Evolutionary conservation across 305 asterid genomes (phyloP), one percentile per base, ranked within the genome.

Genomic region (Fraxinus baroniana): DNA sequence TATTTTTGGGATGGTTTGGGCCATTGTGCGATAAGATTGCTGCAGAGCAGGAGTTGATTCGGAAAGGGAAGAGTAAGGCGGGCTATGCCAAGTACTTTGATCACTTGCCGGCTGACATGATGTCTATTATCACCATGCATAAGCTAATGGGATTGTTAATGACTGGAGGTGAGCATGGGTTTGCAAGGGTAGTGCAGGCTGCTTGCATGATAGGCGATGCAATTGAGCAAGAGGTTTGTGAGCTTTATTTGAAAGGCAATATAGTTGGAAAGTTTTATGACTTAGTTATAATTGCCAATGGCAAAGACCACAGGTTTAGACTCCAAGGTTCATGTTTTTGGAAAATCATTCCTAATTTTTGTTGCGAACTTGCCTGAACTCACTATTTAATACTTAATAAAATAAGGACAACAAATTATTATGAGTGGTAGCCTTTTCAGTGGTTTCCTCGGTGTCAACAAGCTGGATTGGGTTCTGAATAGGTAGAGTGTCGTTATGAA

Each of bases 1-100:
- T 95, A 80, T 94, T 94, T 85, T 84, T 95, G 81, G 99, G 99
- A 55, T 95, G 99, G 99, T 94, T 91, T 87, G 99, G 94, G 95
- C 99, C 99, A 17, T 79, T 95, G 86, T 74, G 89, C 33, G 64
- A 87, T 78, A 94, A 86, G 90, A 95, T 95, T 83, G 91, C 83
- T 4, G 88, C 89, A 81, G 99, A 93, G 81, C 99, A 95, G 83
- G 94, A 92, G 85, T 37, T 87, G 13, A 89, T 89, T 84, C 89
- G 88, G 91, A 74, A 52, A 28, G 97, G 97, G 82, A 92, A 90
- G 91, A 77, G 83, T 80, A 90, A 78, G 89, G 88, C 87, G 2
- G 82, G 88, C 7, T 92, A 93, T 87, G 87, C 91, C 0, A 91
- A 89, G 83, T 90, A 89, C 84, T 90, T 95, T 71, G 87, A 88